Evolutionary conservation across 148 eudicot species (phyloP).

Genomic region (Cornus florida): DNA sequence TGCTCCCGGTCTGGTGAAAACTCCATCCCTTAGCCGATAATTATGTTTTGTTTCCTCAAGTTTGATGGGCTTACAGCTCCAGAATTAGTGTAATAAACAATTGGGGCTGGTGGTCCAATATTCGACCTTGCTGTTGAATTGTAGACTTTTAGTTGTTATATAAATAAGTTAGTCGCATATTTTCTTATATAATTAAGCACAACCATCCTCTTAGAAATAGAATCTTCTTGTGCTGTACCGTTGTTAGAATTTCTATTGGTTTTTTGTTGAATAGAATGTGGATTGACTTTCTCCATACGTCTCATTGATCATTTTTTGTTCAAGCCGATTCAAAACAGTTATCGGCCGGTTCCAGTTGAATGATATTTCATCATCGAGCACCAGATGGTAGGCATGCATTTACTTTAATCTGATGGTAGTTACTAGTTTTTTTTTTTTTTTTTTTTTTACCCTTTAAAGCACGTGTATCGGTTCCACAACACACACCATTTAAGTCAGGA

Average conservation of each 20-base stretch:
- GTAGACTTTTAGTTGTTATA: slow-evolving; percentile 9
- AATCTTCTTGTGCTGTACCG: slow-evolving; percentile 6
- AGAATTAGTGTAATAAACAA: slow-evolving; percentile 9
- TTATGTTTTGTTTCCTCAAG: slow-evolving; percentile 5
- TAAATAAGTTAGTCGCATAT: slow-evolving; percentile 16
- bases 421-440: too few species aligned
- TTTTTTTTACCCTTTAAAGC: too few species aligned
- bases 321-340: too few species aligned
- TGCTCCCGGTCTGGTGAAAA: slow-evolving; percentile 6
- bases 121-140: slow-evolving; percentile 9
- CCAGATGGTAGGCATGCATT: too few species aligned
- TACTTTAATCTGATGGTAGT: too few species aligned
- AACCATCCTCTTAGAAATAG: slow-evolving; percentile 7
- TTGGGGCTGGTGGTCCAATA: slow-evolving; percentile 10
- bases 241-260: background rate
- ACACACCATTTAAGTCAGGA: too few species aligned
- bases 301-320: too few species aligned
- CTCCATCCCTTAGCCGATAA: background rate
- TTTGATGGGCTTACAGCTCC: background rate
- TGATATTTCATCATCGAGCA: too few species aligned
- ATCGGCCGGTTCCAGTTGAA: too few species aligned
- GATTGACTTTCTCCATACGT: background rate
- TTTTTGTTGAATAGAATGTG: background rate
- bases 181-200: background rate
- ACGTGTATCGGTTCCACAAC: too few species aligned